Percentiles rank a stretch among this genome's conserved stretches.
phyloP scores from a whole-genome alignment of 306 rosid species.

The Quercus rubra region DNA sequence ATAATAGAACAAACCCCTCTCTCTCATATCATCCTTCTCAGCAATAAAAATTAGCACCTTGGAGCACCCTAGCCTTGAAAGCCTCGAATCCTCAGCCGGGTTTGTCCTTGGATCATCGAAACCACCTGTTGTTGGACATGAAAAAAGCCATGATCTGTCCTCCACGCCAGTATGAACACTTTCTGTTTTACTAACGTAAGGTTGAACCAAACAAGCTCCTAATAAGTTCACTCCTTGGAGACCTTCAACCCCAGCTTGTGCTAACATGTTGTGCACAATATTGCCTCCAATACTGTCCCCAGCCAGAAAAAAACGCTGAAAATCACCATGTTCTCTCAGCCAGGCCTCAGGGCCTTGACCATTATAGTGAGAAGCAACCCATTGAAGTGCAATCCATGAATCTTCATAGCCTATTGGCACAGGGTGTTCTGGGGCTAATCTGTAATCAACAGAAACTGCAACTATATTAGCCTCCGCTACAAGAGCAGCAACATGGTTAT shows the following conservation, averaged over 20 bases:
- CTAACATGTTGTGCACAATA: not conserved
- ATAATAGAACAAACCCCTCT: constrained; percentile 2
- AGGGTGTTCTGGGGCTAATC: not conserved
- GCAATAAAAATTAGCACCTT: constrained; percentile 13
- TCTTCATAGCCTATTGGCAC: not conserved
- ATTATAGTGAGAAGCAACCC: not conserved
- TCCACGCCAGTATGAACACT: not conserved
- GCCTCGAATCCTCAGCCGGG: constrained; percentile 15
- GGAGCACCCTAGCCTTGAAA: not conserved
- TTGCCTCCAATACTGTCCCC: not conserved
- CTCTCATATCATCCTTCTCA: constrained; percentile 2
- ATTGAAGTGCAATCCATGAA: not conserved
- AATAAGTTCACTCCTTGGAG: not conserved
- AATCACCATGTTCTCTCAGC: not conserved
- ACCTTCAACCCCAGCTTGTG: not conserved
- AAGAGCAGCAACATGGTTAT: not conserved
- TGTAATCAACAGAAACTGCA: not conserved
- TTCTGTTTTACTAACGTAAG: not conserved
- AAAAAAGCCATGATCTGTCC: not conserved
- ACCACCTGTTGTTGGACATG: not conserved
- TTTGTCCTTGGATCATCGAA: constrained; percentile 27
- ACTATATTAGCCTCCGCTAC: not conserved
- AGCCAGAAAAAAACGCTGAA: not conserved
- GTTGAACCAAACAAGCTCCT: not conserved
- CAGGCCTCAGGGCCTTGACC: not conserved